Evolutionary conservation across 2,329 filamentous ascomycete genomes (phyloP).

Genomic region (Botrytis sinoallii): DNA sequence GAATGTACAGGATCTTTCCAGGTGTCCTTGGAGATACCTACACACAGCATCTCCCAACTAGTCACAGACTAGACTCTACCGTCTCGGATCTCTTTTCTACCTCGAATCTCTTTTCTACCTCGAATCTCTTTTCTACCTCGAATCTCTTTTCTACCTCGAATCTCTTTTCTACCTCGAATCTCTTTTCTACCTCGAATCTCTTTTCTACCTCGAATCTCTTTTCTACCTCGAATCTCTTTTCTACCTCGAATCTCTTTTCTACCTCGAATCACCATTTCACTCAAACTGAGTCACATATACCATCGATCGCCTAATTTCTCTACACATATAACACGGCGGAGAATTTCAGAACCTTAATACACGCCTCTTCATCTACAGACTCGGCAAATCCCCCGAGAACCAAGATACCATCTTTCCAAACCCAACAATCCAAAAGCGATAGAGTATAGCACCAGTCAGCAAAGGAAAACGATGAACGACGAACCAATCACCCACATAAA

Average conservation of each 20-base stretch:
- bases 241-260: background rate
- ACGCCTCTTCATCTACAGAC: too few relatives aligned
- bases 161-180: background rate
- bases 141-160: background rate
- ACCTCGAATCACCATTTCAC: background rate
- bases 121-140: background rate
- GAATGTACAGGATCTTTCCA: too few relatives aligned
- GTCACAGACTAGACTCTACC: background rate
- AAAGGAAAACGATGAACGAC: accelerated
- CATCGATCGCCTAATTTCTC: background rate
- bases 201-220: background rate
- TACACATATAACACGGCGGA: background rate
- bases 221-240: background rate
- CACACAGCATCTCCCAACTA: background rate
- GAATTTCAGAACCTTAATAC: background rate
- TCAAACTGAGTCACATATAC: background rate
- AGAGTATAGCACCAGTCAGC: accelerated
- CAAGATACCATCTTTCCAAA: accelerated
- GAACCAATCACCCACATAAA: accelerated
- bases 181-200: background rate
- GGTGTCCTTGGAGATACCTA: too few relatives aligned
- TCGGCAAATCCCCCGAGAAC: background rate
- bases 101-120: too few relatives aligned
- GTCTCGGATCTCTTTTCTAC: background rate
- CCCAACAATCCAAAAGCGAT: background rate